A percentile compares a stretch with the other conserved stretches of the same genome.
Evolutionary conservation across 179 eudicot genomes (phyloP).

Genomic region (Patellifolia procumbens): DNA sequence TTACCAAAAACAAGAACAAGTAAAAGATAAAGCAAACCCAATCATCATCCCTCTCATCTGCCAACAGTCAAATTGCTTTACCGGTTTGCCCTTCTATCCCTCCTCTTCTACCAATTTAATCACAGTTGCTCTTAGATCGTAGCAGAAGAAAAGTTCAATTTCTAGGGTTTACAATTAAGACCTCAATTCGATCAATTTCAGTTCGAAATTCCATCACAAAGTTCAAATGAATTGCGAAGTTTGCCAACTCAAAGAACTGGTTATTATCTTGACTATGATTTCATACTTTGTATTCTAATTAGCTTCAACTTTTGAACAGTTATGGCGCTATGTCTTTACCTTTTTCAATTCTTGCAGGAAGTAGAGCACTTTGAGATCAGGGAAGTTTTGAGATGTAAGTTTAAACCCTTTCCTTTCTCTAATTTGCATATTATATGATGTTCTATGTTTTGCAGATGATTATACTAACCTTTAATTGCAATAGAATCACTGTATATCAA

Average conservation of each 20-base stretch:
- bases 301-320: too few relatives aligned
- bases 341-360: conserved; percentile 46
- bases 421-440: background rate
- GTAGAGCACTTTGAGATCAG: conserved; percentile 90
- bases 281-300: background rate
- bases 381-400: conserved; percentile 90
- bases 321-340: background rate
- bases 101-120: background rate
- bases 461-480: background rate
- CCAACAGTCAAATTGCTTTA: background rate
- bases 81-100: background rate
- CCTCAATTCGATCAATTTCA: background rate
- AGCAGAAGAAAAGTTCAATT: background rate
- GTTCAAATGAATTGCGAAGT: conserved; percentile 88
- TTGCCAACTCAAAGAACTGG: conserved; percentile 95
- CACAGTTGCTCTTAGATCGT: background rate
- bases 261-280: conserved; percentile 28
- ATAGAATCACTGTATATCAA: background rate
- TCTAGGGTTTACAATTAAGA: background rate
- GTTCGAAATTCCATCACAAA: background rate
- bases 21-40: too few relatives aligned
- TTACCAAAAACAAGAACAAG: too few relatives aligned
- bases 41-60: background rate
- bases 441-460: background rate
- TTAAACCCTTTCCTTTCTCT: background rate